These are phyloP conservation scores for Ophiostoma quercus DNA, from an alignment of 2,329 filamentous ascomycete species.

Conservation along the genomic window DNA sequence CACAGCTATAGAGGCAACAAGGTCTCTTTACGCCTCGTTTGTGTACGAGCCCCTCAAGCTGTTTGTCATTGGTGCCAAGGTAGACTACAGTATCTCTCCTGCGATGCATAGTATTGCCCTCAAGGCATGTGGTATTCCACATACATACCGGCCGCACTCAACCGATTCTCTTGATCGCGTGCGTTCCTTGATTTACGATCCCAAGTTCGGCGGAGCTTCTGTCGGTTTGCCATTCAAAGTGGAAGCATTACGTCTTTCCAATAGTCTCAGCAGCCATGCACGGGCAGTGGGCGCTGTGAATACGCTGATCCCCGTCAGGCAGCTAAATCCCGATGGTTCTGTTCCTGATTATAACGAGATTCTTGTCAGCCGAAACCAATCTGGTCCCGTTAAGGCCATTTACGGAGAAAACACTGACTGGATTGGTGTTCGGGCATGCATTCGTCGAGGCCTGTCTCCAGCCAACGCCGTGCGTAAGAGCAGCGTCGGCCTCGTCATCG, in stretches of 20 bases:
- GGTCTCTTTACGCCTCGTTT: constrained; percentile 57
- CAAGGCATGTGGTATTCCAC: constrained; percentile 60
- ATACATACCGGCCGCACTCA: constrained; percentile 57
- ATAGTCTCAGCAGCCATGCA: constrained; percentile 62
- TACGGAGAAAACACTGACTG: constrained; percentile 51
- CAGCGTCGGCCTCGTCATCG: constrained; percentile 53
- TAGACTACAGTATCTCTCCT: constrained; percentile 64
- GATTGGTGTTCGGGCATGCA: constrained; percentile 45
- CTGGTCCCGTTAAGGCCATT: constrained; percentile 56
- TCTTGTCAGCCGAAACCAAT: constrained; percentile 51
- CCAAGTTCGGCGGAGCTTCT: constrained; percentile 59
- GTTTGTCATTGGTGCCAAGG: constrained; percentile 61
- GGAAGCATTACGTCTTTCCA: constrained; percentile 57
- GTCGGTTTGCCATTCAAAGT: constrained; percentile 67
- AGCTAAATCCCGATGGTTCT: constrained; percentile 32
- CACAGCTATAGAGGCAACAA: constrained; percentile 54
- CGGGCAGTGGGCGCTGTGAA: constrained; percentile 68
- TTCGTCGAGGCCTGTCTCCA: constrained; percentile 62
- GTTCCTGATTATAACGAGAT: constrained; percentile 39
- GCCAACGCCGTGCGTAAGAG: constrained; percentile 54
- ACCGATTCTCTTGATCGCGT: constrained; percentile 57
- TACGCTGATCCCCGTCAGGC: constrained; percentile 61
- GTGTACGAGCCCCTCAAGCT: constrained; percentile 61
- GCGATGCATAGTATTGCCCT: constrained; percentile 69
- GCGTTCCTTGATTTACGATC: constrained; percentile 52